phyloP scores from a whole-genome alignment of 1,284 basidiomycete species.

The Microbotryum saponariae region DNA sequence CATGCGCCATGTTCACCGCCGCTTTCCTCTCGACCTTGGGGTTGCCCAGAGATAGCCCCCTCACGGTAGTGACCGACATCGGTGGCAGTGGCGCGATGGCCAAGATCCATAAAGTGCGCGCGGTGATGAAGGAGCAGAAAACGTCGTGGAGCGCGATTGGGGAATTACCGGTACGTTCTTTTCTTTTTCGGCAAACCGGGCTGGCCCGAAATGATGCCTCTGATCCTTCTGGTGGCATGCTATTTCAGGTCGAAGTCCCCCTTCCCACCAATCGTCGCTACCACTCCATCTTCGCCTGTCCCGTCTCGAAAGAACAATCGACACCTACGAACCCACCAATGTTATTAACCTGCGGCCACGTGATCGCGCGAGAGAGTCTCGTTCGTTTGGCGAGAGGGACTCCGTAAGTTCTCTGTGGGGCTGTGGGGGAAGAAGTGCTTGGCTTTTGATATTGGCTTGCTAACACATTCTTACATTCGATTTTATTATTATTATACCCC shows the following conservation, averaged over 20 bases:
- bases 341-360: slow-evolving; percentile 95
- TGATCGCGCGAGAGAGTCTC: slow-evolving; percentile 80
- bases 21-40: slow-evolving; percentile 20
- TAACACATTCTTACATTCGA: too few species aligned
- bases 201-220: too few species aligned
- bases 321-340: slow-evolving; percentile 90
- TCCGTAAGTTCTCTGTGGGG: slow-evolving; percentile 66
- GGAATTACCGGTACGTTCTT: slow-evolving; percentile 41
- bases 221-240: too few species aligned
- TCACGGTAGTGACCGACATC: slow-evolving; percentile 42
- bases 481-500: too few species aligned
- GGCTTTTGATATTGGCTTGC: neutral
- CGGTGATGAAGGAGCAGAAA: slow-evolving; percentile 43
- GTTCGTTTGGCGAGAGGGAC: slow-evolving; percentile 74
- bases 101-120: slow-evolving; percentile 42
- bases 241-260: slow-evolving; percentile 78
- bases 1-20: slow-evolving; percentile 14
- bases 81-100: slow-evolving; percentile 42
- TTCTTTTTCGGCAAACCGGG: neutral
- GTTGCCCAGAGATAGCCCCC: slow-evolving; percentile 36
- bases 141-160: slow-evolving; percentile 44
- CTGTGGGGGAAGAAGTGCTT: neutral
- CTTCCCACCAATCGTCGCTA: slow-evolving; percentile 68
- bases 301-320: slow-evolving; percentile 85
- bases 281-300: slow-evolving; percentile 95